Evolutionary conservation across 148 eudicot genomes (phyloP), one percentile per base, ranked within the genome.

Genomic region (Vaccinium macrocarpon): DNA sequence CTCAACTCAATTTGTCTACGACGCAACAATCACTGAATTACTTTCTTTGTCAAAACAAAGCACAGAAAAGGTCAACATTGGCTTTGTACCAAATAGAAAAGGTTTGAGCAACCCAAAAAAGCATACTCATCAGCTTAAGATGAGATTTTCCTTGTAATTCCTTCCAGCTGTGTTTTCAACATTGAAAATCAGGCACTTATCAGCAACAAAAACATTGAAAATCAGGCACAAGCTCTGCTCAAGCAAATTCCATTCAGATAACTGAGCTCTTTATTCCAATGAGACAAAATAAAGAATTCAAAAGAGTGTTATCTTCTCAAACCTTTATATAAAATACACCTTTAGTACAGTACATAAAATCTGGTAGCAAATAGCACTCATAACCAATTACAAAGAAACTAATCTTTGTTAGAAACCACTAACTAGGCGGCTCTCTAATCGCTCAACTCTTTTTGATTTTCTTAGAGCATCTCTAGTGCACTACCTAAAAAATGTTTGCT

Each of bases 161-260:
- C 29, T 70, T 70, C 75, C 38, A 70, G 42, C 75, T 70, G 75
- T 14, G 75, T 29, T 32, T 14, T 1, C 74, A 68, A 70, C 46
- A 70, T 70, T 29, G 19, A 15, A 70, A 64, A 23, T 12, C 70
- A n/a, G 29, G 70, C 29, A 11, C 35, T 70, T 70, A 35, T 35
- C 38, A 35, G 1, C 38, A 35, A 35, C 38, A 35, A 35, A 35
- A 35, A 35, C 38, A 35, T 0, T 35, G 38, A 35, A n/a, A 64
- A 61, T 16, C 46, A 15, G 75, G 14, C 75, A 72, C 76, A 73
- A 73, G 77, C 10, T 35, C 48, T 38, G 77, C 10, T 35, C n/a
- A 73, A 42, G 78, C 52, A 62, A 74, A 74, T 74, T 74, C 49
- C 78, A 74, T 74, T 74, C 78, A 46, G 78, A 19, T 74, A 27